A percentile compares a stretch with the other conserved stretches of the same genome.
Conservation (phyloP, 495 filamentous ascomycete genomes). For the Xeromyces bisporus region DNA sequence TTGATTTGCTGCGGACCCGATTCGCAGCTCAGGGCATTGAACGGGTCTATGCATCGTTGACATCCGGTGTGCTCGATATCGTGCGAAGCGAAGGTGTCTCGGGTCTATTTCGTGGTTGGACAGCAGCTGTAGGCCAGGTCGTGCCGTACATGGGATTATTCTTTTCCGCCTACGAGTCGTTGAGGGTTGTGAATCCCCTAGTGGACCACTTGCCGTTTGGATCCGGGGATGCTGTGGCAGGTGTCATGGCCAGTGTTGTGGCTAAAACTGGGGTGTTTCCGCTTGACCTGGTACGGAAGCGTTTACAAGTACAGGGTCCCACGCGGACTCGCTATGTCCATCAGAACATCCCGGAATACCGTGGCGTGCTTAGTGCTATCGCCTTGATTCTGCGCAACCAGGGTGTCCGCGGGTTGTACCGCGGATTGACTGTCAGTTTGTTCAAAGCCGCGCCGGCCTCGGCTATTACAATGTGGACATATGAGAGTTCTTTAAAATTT, state of each 20-base stretch:
- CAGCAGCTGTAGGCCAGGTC: constrained; percentile 67
- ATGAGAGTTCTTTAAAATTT: constrained; percentile 53
- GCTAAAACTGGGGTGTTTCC: constrained; percentile 88
- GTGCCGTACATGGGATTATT: constrained; percentile 95
- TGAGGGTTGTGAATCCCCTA: constrained; percentile 33
- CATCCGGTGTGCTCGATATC: constrained; percentile 53
- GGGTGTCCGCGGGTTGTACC: constrained; percentile 67
- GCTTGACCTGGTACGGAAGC: constrained; percentile 82
- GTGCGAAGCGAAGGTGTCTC: constrained; percentile 48
- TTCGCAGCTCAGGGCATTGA: constrained; percentile 91
- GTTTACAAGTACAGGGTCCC: constrained; percentile 90
- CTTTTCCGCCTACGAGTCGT: constrained; percentile 71
- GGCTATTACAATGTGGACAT: constrained; percentile 97
- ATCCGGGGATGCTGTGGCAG: constrained; percentile 64
- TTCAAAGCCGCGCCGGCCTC: constrained; percentile 89
- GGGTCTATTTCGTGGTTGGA: constrained; percentile 78
- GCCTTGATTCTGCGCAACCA: constrained; percentile 50
- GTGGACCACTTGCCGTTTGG: constrained; percentile 49
- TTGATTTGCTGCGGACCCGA: constrained; percentile 83
- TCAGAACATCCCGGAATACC: constrained; percentile 75
- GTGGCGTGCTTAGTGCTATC: constrained; percentile 47
- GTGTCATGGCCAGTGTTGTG: constrained; percentile 56
- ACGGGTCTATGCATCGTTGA: constrained; percentile 55
- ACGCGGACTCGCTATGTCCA: constrained; percentile 62
- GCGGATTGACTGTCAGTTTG: constrained; percentile 74